phyloP scores from a whole-genome alignment of 345 rosid species.

The Eucalyptus globulus region DNA sequence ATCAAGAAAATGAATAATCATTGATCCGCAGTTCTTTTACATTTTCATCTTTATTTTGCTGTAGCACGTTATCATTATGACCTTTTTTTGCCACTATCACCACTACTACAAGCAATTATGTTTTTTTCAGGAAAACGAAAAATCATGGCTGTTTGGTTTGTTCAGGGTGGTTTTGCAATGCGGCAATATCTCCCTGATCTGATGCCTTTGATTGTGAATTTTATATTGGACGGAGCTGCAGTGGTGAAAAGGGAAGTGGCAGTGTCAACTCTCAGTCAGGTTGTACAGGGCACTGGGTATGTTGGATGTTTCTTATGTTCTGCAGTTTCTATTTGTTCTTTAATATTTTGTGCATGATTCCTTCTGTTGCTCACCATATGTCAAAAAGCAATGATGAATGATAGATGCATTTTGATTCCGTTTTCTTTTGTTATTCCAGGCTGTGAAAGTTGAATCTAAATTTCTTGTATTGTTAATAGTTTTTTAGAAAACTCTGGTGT shows the following conservation, averaged over 20 bases:
- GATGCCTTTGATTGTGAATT: constrained; percentile 96
- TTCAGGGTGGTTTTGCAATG: constrained; percentile 96
- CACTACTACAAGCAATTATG: neutral
- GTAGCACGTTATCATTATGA: neutral
- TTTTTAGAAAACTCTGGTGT: neutral
- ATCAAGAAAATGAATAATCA: neutral
- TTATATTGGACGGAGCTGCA: constrained; percentile 92
- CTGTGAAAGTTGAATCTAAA: neutral
- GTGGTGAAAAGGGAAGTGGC: constrained; percentile 94
- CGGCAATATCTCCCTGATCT: constrained; percentile 80
- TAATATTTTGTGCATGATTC: neutral
- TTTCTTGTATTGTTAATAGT: neutral
- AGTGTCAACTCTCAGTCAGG: constrained; percentile 95
- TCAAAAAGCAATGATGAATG: neutral
- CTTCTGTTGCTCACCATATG: neutral
- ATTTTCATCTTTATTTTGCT: neutral
- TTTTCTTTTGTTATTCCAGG: neutral
- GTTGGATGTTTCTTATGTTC: neutral
- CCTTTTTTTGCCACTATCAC: neutral
- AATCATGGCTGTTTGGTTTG: neutral
- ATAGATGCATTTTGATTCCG: neutral
- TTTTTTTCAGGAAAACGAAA: neutral
- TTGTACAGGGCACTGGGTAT: constrained; percentile 97
- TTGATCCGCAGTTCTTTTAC: neutral
- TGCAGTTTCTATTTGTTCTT: neutral